These are phyloP conservation scores for Russula ochroleuca DNA, from an alignment of 768 basidiomycete species.

Conservation along the genomic window DNA sequence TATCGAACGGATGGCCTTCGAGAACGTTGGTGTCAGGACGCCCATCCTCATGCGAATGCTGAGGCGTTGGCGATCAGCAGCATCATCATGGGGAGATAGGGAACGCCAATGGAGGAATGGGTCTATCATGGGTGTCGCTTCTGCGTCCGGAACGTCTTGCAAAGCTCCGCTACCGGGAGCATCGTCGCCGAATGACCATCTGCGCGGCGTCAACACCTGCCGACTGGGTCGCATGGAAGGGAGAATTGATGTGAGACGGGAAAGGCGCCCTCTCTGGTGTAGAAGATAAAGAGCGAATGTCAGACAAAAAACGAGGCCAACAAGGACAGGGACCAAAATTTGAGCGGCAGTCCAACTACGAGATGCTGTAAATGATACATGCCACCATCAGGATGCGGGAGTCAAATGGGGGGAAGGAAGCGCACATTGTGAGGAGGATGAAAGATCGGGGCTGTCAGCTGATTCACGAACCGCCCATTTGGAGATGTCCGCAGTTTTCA, in stretches of 20 bases:
- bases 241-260: not conserved
- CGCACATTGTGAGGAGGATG: conserved; percentile 14
- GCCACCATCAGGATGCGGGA: conserved; percentile 15
- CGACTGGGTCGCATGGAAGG: conserved; percentile 13
- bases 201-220: not conserved
- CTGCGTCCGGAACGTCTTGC: conserved; percentile 2
- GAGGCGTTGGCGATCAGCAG: not conserved
- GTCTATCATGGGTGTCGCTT: conserved; percentile 21
- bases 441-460: not conserved
- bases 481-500: conserved; percentile 13
- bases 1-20: conserved; percentile 10
- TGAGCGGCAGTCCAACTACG: conserved; percentile 6
- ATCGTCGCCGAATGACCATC: conserved; percentile 6
- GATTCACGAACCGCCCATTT: conserved; percentile 12
- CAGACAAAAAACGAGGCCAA: conserved; percentile 3
- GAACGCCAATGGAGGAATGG: conserved; percentile 1
- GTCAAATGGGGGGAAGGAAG: not conserved
- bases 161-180: not conserved
- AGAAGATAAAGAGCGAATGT: conserved; percentile 6
- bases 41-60: conserved; percentile 1
- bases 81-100: conserved; percentile 4
- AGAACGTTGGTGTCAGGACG: not conserved
- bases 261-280: conserved; percentile 9
- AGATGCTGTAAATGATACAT: conserved; percentile 23
- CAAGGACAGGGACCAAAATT: conserved; percentile 19